A percentile compares a stretch with the other conserved stretches of the same genome.
These are phyloP conservation scores for Psilocybe cubensis DNA, from an alignment of 768 basidiomycete species.

Conservation along the genomic window DNA sequence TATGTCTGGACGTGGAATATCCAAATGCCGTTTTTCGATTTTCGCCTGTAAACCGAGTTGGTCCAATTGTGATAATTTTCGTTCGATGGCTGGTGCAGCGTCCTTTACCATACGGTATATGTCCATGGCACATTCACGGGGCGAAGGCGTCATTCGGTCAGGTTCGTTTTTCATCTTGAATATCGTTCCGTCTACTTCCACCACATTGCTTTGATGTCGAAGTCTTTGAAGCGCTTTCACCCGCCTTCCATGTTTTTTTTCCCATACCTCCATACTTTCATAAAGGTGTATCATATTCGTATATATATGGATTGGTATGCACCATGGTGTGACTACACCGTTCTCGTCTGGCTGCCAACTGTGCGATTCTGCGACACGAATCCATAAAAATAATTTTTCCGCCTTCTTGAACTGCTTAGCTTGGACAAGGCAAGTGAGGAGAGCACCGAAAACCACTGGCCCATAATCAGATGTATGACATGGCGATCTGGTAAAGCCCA, in stretches of 20 bases:
- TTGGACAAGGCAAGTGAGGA: conserved; percentile 66
- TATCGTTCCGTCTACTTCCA: not conserved
- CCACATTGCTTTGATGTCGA: not conserved
- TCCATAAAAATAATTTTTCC: conserved; percentile 68
- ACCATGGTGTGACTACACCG: conserved; percentile 53
- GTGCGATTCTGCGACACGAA: conserved; percentile 56
- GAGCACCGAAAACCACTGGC: conserved; percentile 58
- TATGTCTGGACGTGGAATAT: conserved; percentile 55
- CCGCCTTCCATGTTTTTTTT: not conserved
- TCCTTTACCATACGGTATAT: conserved; percentile 6
- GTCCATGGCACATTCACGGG: not conserved
- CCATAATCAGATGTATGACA: conserved; percentile 52
- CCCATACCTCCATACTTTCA: conserved; percentile 44
- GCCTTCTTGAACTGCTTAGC: conserved; percentile 55
- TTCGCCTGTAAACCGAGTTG: conserved; percentile 1
- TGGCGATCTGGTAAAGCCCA: too few relatives aligned
- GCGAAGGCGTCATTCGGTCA: not conserved
- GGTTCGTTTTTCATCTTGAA: not conserved
- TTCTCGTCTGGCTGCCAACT: conserved; percentile 38
- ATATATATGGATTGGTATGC: conserved; percentile 66
- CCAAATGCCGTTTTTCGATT: conserved; percentile 19
- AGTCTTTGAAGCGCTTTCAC: not conserved
- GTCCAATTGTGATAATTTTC: conserved; percentile 13
- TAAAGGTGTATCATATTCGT: conserved; percentile 74
- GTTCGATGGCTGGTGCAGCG: not conserved